Percentiles rank a stretch among this genome's conserved stretches.
phyloP scores from a whole-genome alignment of 768 basidiomycete genomes.

The Lactarius indigo region DNA sequence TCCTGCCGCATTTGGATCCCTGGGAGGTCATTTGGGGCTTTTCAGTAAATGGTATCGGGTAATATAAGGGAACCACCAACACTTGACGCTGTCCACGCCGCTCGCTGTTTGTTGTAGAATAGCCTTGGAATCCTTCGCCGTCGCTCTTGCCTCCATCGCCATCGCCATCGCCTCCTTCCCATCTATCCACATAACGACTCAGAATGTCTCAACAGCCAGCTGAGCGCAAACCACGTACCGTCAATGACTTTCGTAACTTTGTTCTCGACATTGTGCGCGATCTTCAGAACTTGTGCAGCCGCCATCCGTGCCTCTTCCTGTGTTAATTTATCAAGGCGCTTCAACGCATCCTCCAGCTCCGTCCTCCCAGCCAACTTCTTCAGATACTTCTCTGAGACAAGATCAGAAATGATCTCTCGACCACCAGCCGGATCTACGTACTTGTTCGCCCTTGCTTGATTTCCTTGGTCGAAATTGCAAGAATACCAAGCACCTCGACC shows the following conservation, averaged over 20 bases:
- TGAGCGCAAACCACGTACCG: background rate
- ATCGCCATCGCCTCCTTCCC: background rate
- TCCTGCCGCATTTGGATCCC: background rate
- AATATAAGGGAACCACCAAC: background rate
- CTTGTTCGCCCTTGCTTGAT: background rate
- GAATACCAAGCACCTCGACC: background rate
- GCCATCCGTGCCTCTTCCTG: no score
- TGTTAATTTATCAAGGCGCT: no score
- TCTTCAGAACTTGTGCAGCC: no score
- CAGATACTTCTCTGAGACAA: background rate
- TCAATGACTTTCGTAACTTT: background rate
- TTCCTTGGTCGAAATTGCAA: background rate
- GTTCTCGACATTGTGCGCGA: no score
- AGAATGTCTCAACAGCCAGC: background rate
- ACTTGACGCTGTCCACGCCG: background rate
- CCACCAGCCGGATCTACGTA: background rate
- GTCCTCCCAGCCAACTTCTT: no score
- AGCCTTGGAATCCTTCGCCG: background rate
- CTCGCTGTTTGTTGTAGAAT: background rate
- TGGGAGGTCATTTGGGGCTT: background rate
- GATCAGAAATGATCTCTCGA: background rate
- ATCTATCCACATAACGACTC: background rate
- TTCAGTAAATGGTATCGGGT: no score
- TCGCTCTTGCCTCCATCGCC: background rate
- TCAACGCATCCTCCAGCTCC: no score